phyloP scores from a whole-genome alignment of 768 basidiomycete species.

The Termitomyces sp. region DNA sequence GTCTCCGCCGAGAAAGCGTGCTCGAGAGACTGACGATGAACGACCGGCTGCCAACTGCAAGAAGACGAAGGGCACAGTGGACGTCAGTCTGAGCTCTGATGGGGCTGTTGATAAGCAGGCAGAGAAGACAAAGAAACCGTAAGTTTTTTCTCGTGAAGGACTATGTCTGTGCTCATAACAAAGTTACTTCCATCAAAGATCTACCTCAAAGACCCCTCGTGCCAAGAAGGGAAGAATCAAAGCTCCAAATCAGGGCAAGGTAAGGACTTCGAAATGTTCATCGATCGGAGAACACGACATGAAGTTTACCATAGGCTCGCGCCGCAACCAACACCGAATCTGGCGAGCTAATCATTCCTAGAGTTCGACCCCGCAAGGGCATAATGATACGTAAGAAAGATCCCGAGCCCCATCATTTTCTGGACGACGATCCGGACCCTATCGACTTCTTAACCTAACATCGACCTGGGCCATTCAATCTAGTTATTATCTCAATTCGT shows the following conservation, averaged over 20 bases:
- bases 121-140: slow-evolving; percentile 4
- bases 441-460: not conserved
- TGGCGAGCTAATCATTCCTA: not conserved
- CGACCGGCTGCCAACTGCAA: not conserved
- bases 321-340: not conserved
- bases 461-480: not conserved
- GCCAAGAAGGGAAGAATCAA: not conserved
- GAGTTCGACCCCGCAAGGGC: not conserved
- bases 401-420: not conserved
- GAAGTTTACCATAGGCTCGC: not conserved
- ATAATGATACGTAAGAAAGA: not conserved
- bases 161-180: not conserved
- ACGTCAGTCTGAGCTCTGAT: not conserved
- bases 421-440: not conserved
- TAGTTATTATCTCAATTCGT: not conserved
- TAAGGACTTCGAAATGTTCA: not conserved
- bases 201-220: not conserved
- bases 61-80: not conserved
- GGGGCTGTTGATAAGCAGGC: not conserved
- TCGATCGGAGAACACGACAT: not conserved
- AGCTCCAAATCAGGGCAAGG: not conserved
- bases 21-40: slow-evolving; percentile 2
- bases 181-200: not conserved
- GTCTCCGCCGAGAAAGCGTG: slow-evolving; percentile 2
- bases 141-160: not conserved